These are phyloP conservation scores for Cladosporium velox DNA, from an alignment of 2,329 filamentous ascomycete genomes.

Conservation along the genomic window DNA sequence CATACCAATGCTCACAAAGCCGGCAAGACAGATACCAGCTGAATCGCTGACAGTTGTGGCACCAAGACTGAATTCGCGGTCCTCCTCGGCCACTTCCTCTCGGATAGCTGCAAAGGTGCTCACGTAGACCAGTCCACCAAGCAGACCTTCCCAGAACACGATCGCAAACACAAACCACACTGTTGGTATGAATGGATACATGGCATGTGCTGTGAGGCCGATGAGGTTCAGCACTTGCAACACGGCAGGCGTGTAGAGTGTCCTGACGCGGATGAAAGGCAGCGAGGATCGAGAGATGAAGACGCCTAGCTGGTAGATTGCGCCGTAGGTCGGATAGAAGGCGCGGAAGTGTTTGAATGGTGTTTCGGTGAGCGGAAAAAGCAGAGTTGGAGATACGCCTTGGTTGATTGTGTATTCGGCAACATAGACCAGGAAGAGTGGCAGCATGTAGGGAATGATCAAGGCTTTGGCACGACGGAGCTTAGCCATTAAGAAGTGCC, in stretches of 20 bases:
- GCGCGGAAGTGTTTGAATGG: constrained; percentile 80
- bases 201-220: constrained; percentile 72
- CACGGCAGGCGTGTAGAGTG: constrained; percentile 77
- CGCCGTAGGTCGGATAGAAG: constrained; percentile 93
- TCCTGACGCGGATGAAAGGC: constrained; percentile 78
- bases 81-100: constrained; percentile 72
- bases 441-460: constrained; percentile 83
- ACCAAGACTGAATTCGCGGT: constrained; percentile 87
- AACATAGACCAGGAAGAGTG: constrained; percentile 87
- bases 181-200: constrained; percentile 74
- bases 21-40: constrained; percentile 84
- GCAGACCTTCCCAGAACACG: constrained; percentile 89
- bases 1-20: constrained; percentile 77
- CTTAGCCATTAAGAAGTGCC: constrained; percentile 32
- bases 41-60: constrained; percentile 93
- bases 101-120: constrained; percentile 95
- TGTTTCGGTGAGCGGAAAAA: constrained; percentile 75
- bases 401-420: constrained; percentile 98
- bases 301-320: constrained; percentile 92
- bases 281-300: constrained; percentile 92
- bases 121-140: constrained; percentile 91
- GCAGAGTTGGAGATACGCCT: constrained; percentile 82
- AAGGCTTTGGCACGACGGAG: constrained; percentile 68
- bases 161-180: constrained; percentile 84
- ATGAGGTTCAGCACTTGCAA: constrained; percentile 79